phyloP scores from a whole-genome alignment of 2,329 filamentous ascomycete genomes.

The Tympanopsis confertula region DNA sequence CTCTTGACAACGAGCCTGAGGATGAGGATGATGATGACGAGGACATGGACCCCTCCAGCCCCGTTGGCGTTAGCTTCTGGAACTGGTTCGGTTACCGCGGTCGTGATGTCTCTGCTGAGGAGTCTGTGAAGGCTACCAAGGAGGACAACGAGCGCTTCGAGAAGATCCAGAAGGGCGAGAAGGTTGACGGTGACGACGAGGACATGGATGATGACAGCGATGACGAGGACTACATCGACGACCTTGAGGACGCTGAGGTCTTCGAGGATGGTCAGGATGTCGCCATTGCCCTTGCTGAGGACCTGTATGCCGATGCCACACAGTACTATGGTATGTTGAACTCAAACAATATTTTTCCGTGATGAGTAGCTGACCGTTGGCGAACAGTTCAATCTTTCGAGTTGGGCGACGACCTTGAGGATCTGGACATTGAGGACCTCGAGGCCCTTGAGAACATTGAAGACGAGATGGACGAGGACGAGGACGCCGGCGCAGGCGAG shows the following conservation, averaged over 20 bases:
- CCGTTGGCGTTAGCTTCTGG: constrained; percentile 42
- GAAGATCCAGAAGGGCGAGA: constrained; percentile 24
- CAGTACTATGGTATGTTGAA: constrained; percentile 42
- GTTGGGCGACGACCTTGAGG: constrained; percentile 33
- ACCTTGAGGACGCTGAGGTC: constrained; percentile 41
- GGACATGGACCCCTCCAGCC: constrained; percentile 19
- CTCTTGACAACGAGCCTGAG: not conserved
- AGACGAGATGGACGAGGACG: not conserved
- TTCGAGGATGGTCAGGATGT: constrained; percentile 46
- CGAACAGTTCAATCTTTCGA: constrained; percentile 34
- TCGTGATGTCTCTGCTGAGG: constrained; percentile 39
- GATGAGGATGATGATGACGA: constrained; percentile 6
- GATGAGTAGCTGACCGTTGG: constrained; percentile 6
- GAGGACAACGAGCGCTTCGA: constrained; percentile 32
- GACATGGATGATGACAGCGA: constrained; percentile 27
- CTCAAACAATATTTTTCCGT: not conserved
- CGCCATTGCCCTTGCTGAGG: constrained; percentile 43
- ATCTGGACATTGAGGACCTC: constrained; percentile 25
- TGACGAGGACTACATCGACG: constrained; percentile 25
- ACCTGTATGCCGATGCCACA: constrained; percentile 48
- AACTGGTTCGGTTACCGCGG: constrained; percentile 45
- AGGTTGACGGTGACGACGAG: constrained; percentile 17
- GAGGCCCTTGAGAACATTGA: constrained; percentile 25
- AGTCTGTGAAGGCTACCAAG: constrained; percentile 36
- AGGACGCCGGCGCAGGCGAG: not conserved